These are phyloP conservation scores for Magnusiomyces magnusii DNA, from an alignment of 1,139 yeast species.

Conservation along the genomic window DNA sequence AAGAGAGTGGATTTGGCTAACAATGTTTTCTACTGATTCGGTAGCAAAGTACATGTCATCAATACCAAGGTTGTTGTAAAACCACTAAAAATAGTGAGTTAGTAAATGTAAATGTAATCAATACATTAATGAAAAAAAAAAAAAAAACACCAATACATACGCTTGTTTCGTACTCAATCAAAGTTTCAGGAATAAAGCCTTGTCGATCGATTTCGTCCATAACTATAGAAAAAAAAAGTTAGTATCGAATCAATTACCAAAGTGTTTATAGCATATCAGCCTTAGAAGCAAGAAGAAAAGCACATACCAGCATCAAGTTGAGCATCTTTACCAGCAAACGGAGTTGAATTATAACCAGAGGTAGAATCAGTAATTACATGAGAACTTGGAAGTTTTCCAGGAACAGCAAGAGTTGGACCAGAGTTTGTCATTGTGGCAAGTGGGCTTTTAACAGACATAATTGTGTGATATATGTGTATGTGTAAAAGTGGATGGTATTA, in stretches of 20 bases:
- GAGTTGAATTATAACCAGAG: conserved; percentile 61
- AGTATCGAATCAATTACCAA: not conserved
- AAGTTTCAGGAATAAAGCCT: conserved; percentile 82
- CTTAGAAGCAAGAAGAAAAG: not conserved
- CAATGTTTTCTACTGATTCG: conserved; percentile 73
- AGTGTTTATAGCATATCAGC: too few relatives aligned
- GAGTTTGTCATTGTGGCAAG: not conserved
- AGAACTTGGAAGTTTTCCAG: conserved; percentile 9
- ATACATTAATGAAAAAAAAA: not conserved
- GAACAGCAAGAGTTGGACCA: conserved; percentile 2
- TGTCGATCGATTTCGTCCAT: conserved; percentile 64
- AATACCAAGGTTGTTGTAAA: conserved; percentile 79
- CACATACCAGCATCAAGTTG: conserved; percentile 54
- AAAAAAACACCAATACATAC: conserved; percentile 20
- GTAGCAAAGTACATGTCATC: conserved; percentile 87
- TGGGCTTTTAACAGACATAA: not conserved
- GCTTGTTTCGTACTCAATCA: conserved; percentile 76
- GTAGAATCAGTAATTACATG: conserved; percentile 13
- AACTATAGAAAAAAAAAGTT: not conserved
- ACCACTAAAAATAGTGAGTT: conserved; percentile 45
- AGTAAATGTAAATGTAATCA: not conserved
- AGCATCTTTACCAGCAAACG: conserved; percentile 72
- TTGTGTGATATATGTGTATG: not conserved
- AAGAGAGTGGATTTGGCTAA: conserved; percentile 72
- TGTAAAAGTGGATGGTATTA: not conserved